These are phyloP conservation scores for Calonectria hongkongensis DNA, from an alignment of 2,329 filamentous ascomycete species.

Conservation along the genomic window DNA sequence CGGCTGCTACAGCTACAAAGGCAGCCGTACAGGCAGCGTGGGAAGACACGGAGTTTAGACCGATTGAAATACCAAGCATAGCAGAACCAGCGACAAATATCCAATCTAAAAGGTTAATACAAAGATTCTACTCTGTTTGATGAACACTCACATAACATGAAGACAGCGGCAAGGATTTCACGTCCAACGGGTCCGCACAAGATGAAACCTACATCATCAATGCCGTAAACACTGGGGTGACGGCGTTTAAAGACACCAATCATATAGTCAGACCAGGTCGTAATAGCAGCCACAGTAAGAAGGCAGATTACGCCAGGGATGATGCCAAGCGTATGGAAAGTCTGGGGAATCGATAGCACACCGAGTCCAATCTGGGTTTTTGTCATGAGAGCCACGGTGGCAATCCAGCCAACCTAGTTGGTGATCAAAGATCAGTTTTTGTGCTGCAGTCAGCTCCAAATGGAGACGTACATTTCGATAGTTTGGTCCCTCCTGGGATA, in stretches of 20 bases:
- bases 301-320: constrained; percentile 67
- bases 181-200: constrained; percentile 68
- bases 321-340: constrained; percentile 66
- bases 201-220: constrained; percentile 69
- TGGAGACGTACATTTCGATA: constrained; percentile 13
- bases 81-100: constrained; percentile 23
- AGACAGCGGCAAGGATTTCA: constrained; percentile 60
- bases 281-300: constrained; percentile 62
- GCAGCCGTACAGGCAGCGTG: constrained; percentile 24
- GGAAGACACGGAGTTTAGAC: constrained; percentile 3
- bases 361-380: constrained; percentile 66
- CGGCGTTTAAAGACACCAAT: constrained; percentile 69
- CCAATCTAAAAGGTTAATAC: constrained; percentile 4
- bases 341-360: constrained; percentile 68
- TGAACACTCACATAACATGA: constrained; percentile 57
- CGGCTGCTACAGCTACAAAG: constrained; percentile 29
- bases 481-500: not conserved
- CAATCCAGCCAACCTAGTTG: constrained; percentile 62
- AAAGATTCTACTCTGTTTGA: not conserved
- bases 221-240: constrained; percentile 70
- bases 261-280: constrained; percentile 68
- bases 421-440: not conserved
- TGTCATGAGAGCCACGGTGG: constrained; percentile 65
- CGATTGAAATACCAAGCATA: constrained; percentile 31
- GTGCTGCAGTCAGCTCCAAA: not conserved